Evolutionary conservation across 108 stramenopile species (phyloP).

Genomic region (Aurantiochytrium sp.): DNA sequence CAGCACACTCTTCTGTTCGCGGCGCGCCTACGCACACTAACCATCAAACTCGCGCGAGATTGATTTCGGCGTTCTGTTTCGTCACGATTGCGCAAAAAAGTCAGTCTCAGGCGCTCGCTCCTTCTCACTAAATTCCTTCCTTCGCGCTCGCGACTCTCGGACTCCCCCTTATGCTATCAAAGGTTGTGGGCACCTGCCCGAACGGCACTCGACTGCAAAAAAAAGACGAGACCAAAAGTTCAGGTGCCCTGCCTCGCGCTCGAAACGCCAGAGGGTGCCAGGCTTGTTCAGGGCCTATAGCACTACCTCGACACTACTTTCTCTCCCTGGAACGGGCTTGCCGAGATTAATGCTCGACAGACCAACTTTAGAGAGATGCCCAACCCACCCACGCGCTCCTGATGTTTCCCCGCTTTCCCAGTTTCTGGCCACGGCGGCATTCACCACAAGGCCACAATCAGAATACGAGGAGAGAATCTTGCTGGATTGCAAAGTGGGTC

Average conservation of each 20-base stretch:
- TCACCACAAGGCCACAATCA: conserved; percentile 12
- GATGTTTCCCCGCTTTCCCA: conserved; percentile 7
- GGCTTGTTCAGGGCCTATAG: conserved; percentile 19
- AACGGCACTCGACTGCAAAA: neutral
- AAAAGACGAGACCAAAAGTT: neutral
- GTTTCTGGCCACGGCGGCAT: neutral
- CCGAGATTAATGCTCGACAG: neutral
- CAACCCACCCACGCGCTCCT: too few relatives aligned
- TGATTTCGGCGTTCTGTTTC: too few relatives aligned
- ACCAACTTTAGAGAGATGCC: neutral
- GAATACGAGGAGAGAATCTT: conserved; percentile 19
- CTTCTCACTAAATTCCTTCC: too few relatives aligned
- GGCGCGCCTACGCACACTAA: too few relatives aligned
- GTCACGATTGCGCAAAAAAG: too few relatives aligned
- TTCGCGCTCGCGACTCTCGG: too few relatives aligned
- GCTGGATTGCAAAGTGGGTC: conserved; percentile 20
- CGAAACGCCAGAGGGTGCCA: neutral
- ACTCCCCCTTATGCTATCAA: too few relatives aligned
- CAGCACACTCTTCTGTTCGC: neutral
- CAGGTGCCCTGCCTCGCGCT: neutral
- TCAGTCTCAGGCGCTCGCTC: too few relatives aligned
- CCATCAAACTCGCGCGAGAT: too few relatives aligned
- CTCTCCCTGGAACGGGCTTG: conserved; percentile 5
- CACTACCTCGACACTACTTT: neutral
- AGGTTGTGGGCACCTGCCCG: neutral